A percentile compares a stretch with the other conserved stretches of the same genome.
phyloP scores from a whole-genome alignment of 2,329 filamentous ascomycete species.

The Aspergillus sp. region DNA sequence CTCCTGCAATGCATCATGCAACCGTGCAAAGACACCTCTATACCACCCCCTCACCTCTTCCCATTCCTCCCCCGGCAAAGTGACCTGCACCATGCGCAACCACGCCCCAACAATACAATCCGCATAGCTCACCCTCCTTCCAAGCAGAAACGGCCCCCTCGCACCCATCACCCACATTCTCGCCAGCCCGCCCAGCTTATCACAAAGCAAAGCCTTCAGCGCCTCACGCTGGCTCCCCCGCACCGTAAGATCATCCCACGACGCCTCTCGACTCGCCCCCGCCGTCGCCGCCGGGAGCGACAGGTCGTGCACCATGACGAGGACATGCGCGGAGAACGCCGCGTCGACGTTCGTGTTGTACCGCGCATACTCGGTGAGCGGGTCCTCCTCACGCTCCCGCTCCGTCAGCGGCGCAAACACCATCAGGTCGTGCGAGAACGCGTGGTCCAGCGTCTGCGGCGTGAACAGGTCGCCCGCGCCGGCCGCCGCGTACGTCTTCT shows the following conservation, averaged over 20 bases:
- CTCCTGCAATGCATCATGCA: slow-evolving; percentile 48
- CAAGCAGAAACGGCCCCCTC: slow-evolving; percentile 52
- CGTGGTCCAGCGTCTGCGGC: slow-evolving; percentile 41
- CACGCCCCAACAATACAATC: slow-evolving; percentile 60
- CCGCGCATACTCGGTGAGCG: slow-evolving; percentile 40
- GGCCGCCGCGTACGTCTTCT: slow-evolving; percentile 50
- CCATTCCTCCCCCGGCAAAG: slow-evolving; percentile 50
- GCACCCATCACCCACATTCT: slow-evolving; percentile 40
- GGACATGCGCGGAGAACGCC: slow-evolving; percentile 49
- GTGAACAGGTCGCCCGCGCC: slow-evolving; percentile 53
- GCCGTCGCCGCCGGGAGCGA: slow-evolving; percentile 53
- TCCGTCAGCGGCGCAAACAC: slow-evolving; percentile 43
- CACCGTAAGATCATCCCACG: slow-evolving; percentile 41
- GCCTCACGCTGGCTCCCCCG: slow-evolving; percentile 40
- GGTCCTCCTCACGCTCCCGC: slow-evolving; percentile 19
- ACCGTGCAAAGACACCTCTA: slow-evolving; percentile 48
- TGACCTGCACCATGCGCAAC: slow-evolving; percentile 48
- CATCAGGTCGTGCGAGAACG: slow-evolving; percentile 25
- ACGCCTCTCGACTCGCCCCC: slow-evolving; percentile 41
- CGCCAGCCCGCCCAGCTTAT: slow-evolving; percentile 43
- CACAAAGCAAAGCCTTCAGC: slow-evolving; percentile 41
- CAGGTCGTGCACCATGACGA: slow-evolving; percentile 43
- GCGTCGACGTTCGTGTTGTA: slow-evolving; percentile 59
- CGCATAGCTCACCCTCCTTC: slow-evolving; percentile 48
- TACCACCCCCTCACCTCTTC: slow-evolving; percentile 50